Conservation (phyloP, 495 filamentous ascomycete species). For the Penicillium crystallinum region DNA sequence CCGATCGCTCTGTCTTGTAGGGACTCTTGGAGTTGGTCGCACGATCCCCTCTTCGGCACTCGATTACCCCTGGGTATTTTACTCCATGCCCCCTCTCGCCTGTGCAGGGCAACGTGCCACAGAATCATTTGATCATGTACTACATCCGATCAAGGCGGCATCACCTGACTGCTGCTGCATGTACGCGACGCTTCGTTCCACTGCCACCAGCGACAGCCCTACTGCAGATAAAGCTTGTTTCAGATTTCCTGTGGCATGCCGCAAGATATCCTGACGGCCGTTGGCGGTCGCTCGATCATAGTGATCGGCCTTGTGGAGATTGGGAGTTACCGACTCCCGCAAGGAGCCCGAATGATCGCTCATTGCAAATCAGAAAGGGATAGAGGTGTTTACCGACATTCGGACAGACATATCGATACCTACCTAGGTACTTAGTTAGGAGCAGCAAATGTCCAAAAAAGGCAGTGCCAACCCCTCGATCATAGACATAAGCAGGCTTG, state of each 20-base stretch:
- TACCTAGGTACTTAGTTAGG: too few relatives aligned
- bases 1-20: not conserved
- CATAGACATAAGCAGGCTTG: too few relatives aligned
- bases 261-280: not conserved
- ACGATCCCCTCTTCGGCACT: not conserved
- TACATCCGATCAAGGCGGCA: conserved; percentile 4
- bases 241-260: not conserved
- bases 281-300: not conserved
- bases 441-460: too few relatives aligned
- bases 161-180: conserved; percentile 16
- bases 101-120: not conserved
- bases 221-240: conserved; percentile 2
- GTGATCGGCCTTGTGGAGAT: not conserved
- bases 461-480: not conserved
- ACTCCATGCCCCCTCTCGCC: not conserved
- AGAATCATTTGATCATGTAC: not conserved
- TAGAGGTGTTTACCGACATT: not conserved
- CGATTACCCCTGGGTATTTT: not conserved
- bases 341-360: not conserved
- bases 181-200: conserved; percentile 1
- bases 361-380: not conserved
- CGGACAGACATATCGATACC: too few relatives aligned
- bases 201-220: conserved; percentile 5
- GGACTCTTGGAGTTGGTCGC: not conserved
- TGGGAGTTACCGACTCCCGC: not conserved